Conservation (phyloP, 169 alveolate genomes). For the Babesia caballi region DNA sequence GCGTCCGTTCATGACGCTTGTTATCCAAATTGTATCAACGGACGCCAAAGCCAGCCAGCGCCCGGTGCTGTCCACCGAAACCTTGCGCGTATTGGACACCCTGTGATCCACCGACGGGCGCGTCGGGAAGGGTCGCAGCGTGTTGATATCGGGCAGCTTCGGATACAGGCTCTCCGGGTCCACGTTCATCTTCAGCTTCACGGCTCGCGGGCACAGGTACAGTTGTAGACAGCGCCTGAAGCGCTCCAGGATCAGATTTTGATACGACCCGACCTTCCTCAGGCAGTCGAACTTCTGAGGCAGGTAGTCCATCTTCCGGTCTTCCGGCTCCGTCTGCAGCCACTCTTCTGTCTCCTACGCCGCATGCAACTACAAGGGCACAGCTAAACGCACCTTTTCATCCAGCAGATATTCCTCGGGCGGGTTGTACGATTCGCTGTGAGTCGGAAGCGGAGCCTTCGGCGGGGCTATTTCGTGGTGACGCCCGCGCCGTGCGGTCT, state of each 20-base stretch:
- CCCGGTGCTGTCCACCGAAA: slow-evolving; percentile 40
- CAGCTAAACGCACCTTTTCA: slow-evolving; percentile 36
- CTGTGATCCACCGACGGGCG: slow-evolving; percentile 42
- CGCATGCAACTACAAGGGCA: background rate
- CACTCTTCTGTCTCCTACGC: slow-evolving; percentile 61
- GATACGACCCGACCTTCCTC: slow-evolving; percentile 89
- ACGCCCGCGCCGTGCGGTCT: slow-evolving; percentile 45
- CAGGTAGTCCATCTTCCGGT: slow-evolving; percentile 59
- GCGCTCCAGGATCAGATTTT: slow-evolving; percentile 70
- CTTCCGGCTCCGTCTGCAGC: slow-evolving; percentile 46
- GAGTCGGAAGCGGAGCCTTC: slow-evolving; percentile 52
- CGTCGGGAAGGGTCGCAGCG: slow-evolving; percentile 57
- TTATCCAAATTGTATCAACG: background rate
- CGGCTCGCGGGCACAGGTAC: slow-evolving; percentile 89
- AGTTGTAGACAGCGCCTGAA: slow-evolving; percentile 91
- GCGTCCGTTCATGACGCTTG: slow-evolving; percentile 42
- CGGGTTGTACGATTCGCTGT: slow-evolving; percentile 66
- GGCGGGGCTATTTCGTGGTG: slow-evolving; percentile 60
- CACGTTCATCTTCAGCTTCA: slow-evolving; percentile 86
- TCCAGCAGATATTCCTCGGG: slow-evolving; percentile 58
- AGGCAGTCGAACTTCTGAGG: slow-evolving; percentile 84
- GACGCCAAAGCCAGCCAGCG: slow-evolving; percentile 35
- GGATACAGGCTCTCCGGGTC: slow-evolving; percentile 66
- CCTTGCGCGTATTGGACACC: background rate
- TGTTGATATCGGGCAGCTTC: slow-evolving; percentile 50